A percentile compares a stretch with the other conserved stretches of the same genome.
Evolutionary conservation across 2,329 filamentous ascomycete genomes (phyloP).

Genomic region (Scytalidium sp.): DNA sequence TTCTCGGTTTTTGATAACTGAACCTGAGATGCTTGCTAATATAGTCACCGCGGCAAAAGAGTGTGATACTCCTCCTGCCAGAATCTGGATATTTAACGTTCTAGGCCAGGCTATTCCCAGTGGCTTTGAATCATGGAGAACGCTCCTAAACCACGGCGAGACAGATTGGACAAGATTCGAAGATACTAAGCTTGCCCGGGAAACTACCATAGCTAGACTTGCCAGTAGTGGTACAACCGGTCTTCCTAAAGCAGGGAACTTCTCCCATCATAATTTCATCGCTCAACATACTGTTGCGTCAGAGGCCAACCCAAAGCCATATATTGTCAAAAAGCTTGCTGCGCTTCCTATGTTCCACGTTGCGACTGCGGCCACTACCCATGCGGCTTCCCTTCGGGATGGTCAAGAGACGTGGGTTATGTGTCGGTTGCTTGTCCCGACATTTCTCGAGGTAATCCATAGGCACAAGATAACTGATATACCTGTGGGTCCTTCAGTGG

Average conservation of each 20-base stretch:
- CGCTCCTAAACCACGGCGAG: conserved; percentile 19
- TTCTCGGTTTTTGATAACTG: conserved; percentile 22
- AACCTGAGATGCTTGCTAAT: conserved; percentile 19
- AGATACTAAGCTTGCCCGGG: conserved; percentile 17
- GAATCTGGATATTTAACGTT: conserved; percentile 24
- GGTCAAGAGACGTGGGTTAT: too few species aligned
- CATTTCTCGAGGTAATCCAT: too few species aligned
- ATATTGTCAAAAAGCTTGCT: conserved; percentile 53
- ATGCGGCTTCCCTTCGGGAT: too few species aligned
- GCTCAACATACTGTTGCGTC: conserved; percentile 34
- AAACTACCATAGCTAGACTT: conserved; percentile 40
- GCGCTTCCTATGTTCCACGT: too few species aligned
- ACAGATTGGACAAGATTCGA: conserved; percentile 22
- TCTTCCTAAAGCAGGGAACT: conserved; percentile 38
- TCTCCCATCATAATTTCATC: conserved; percentile 33
- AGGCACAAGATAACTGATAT: too few species aligned
- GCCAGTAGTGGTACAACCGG: conserved; percentile 56
- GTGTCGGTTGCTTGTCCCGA: too few species aligned
- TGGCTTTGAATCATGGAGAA: conserved; percentile 17
- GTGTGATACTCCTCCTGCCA: conserved; percentile 20
- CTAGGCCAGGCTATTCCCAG: conserved; percentile 13
- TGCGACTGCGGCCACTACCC: too few species aligned
- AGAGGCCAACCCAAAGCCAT: conserved; percentile 51
- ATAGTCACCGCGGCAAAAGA: conserved; percentile 19
- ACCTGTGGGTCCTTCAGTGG: too few species aligned